These are phyloP conservation scores for Phoma sp. DNA, from an alignment of 2,329 filamentous ascomycete species.

Conservation along the genomic window DNA sequence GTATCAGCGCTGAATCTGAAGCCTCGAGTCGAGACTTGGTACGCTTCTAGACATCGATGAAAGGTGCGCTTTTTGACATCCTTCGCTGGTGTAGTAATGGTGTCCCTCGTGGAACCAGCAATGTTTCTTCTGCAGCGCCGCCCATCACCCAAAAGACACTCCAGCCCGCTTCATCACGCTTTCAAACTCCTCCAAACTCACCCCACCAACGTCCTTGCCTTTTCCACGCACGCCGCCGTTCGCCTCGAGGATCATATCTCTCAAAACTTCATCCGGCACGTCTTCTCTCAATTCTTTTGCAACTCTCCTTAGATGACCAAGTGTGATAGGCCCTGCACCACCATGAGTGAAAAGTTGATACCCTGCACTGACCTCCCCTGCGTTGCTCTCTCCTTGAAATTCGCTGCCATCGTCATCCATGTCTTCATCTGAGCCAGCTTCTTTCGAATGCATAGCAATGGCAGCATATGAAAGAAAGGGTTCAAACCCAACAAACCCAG, in stretches of 20 bases:
- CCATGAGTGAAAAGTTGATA: constrained; percentile 76
- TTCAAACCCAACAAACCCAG: constrained; percentile 78
- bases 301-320: constrained; percentile 78
- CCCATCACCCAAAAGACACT: constrained; percentile 69
- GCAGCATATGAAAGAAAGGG: constrained; percentile 89
- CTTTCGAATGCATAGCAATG: constrained; percentile 71
- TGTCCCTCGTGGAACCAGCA: background rate
- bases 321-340: constrained; percentile 70
- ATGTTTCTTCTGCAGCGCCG: background rate
- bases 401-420: constrained; percentile 53
- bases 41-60: too few species aligned
- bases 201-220: constrained; percentile 68
- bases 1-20: too few species aligned
- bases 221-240: constrained; percentile 70
- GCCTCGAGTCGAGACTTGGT: too few species aligned
- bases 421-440: constrained; percentile 46
- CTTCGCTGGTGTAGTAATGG: background rate
- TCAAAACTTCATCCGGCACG: constrained; percentile 79
- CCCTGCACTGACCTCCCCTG: constrained; percentile 78
- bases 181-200: constrained; percentile 81
- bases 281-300: constrained; percentile 83
- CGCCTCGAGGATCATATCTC: constrained; percentile 94
- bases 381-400: constrained; percentile 41
- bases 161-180: constrained; percentile 84
- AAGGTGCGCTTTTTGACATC: too few species aligned